These are phyloP conservation scores for Sporormia fimetaria DNA, from an alignment of 495 filamentous ascomycete genomes.

Conservation along the genomic window DNA sequence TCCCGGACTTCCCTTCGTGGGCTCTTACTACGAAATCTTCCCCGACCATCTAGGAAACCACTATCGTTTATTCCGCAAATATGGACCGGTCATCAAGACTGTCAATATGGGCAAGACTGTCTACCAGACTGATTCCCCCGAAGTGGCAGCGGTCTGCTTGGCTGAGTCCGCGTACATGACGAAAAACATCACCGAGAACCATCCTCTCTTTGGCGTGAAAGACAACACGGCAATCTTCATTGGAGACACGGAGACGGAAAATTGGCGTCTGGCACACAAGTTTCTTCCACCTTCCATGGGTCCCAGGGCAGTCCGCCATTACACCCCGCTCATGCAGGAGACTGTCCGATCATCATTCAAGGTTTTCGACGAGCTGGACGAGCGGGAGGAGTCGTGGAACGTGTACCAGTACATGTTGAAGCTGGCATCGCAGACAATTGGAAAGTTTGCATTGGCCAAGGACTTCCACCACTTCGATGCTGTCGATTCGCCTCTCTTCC, in stretches of 20 bases:
- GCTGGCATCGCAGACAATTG: slow-evolving; percentile 42
- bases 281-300: slow-evolving; percentile 44
- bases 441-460: slow-evolving; percentile 40
- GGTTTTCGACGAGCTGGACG: slow-evolving; percentile 45
- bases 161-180: slow-evolving; percentile 41
- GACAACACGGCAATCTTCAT: slow-evolving; percentile 41
- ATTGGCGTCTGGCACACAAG: slow-evolving; percentile 43
- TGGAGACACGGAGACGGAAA: slow-evolving; percentile 40
- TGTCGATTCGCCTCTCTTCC: slow-evolving; percentile 35
- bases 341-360: slow-evolving; percentile 36
- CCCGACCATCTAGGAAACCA: slow-evolving; percentile 51
- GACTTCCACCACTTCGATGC: slow-evolving; percentile 44
- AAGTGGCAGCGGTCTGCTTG: slow-evolving; percentile 35
- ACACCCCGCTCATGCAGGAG: slow-evolving; percentile 44
- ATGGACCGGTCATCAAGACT: slow-evolving; percentile 45
- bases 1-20: slow-evolving; percentile 38
- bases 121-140: slow-evolving; percentile 43
- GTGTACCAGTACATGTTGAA: slow-evolving; percentile 52
- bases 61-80: slow-evolving; percentile 42
- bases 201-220: slow-evolving; percentile 41
- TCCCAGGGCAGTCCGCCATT: slow-evolving; percentile 47
- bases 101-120: slow-evolving; percentile 40
- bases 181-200: slow-evolving; percentile 40
- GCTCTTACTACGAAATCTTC: slow-evolving; percentile 45
- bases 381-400: slow-evolving; percentile 41